Percentiles rank a stretch among this genome's conserved stretches.
These are phyloP conservation scores for Claviceps humidiphila DNA, from an alignment of 2,329 filamentous ascomycete genomes.

Conservation along the genomic window DNA sequence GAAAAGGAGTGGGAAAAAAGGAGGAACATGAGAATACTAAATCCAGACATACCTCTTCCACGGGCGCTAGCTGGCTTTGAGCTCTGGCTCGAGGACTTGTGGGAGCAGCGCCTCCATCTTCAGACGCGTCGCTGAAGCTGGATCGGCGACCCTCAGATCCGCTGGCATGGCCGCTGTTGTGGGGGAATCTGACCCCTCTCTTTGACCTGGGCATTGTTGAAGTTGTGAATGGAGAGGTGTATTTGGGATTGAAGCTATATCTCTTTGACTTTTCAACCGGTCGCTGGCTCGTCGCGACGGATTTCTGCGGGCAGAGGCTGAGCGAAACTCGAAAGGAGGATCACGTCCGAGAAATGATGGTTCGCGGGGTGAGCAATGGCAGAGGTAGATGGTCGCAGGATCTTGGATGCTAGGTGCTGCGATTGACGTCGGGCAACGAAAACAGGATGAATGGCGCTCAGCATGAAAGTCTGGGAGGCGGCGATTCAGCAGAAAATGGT, in stretches of 20 bases:
- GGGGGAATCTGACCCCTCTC: slow-evolving; percentile 43
- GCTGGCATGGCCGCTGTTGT: slow-evolving; percentile 29
- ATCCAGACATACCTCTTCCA: slow-evolving; percentile 20
- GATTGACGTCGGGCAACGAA: neutral
- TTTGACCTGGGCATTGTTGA: slow-evolving; percentile 23
- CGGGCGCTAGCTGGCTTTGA: slow-evolving; percentile 18
- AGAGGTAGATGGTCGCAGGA: neutral
- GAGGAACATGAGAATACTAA: neutral
- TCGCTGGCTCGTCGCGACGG: neutral
- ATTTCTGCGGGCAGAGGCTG: neutral
- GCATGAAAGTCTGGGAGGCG: too few species aligned
- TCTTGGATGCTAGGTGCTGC: neutral
- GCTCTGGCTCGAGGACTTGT: slow-evolving; percentile 15
- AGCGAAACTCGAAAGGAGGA: neutral
- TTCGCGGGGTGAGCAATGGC: neutral
- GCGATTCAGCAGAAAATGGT: too few species aligned
- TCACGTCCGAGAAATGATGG: neutral
- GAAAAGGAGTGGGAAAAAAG: neutral
- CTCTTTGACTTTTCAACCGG: neutral
- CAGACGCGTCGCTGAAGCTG: slow-evolving; percentile 60
- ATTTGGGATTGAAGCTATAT: neutral
- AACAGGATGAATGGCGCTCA: too few species aligned
- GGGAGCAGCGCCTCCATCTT: slow-evolving; percentile 30
- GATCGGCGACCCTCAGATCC: slow-evolving; percentile 44
- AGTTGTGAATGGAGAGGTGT: neutral